Percentiles rank a stretch among this genome's conserved stretches.
Conservation (phyloP, 345 rosid genomes). For the Salix koriyanagi region DNA sequence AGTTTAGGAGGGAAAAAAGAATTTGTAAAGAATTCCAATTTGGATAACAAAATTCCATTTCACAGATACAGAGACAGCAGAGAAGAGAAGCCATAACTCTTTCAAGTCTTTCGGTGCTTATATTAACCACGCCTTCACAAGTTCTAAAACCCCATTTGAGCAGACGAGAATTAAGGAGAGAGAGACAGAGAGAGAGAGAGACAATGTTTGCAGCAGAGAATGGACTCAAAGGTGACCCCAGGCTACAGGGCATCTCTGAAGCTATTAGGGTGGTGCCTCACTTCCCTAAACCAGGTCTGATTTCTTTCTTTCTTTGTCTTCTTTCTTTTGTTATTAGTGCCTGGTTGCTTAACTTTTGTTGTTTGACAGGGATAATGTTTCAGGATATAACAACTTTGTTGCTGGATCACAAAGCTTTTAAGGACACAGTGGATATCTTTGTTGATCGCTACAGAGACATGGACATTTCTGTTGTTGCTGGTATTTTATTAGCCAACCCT, state of each 20-base stretch:
- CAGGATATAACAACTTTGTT: slow-evolving; percentile 90
- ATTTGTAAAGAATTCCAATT: background rate
- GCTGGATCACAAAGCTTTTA: slow-evolving; percentile 82
- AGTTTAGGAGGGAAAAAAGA: slow-evolving; percentile 23
- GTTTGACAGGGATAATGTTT: slow-evolving; percentile 77
- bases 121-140: background rate
- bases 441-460: slow-evolving; percentile 89
- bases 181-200: background rate
- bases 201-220: slow-evolving; percentile 71
- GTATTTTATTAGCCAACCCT: slow-evolving; percentile 30
- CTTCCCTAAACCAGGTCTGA: slow-evolving; percentile 67
- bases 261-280: slow-evolving; percentile 70
- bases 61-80: background rate
- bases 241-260: slow-evolving; percentile 56
- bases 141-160: background rate
- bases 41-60: background rate
- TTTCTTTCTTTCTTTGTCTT: background rate
- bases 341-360: background rate
- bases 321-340: background rate
- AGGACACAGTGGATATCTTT: slow-evolving; percentile 81
- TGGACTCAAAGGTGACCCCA: slow-evolving; percentile 69
- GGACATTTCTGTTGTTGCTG: slow-evolving; percentile 89
- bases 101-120: background rate
- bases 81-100: background rate
- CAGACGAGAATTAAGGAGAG: background rate